A percentile compares a stretch with the other conserved stretches of the same genome.
Conservation (phyloP, 257 asterid species). For the Penstemon barbatus region DNA sequence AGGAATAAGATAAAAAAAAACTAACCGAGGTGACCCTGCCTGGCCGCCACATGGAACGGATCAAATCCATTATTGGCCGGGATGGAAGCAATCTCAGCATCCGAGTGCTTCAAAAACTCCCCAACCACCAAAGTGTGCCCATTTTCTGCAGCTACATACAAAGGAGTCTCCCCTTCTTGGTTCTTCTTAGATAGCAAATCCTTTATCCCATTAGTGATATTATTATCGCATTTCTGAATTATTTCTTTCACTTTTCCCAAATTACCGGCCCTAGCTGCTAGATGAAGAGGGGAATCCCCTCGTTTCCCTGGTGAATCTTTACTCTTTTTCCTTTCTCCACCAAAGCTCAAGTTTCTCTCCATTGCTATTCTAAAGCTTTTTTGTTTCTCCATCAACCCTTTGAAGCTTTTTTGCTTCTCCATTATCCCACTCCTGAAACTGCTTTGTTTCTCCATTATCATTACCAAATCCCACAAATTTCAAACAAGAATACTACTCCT, state of each 20-base stretch:
- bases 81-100: slow-evolving; percentile 71
- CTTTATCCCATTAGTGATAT: slow-evolving; percentile 35
- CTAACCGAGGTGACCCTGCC: slow-evolving; percentile 88
- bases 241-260: slow-evolving; percentile 71
- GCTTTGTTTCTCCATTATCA: slow-evolving; percentile 62
- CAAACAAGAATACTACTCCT: slow-evolving; percentile 2
- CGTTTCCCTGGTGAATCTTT: slow-evolving; percentile 92
- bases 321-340: slow-evolving; percentile 70
- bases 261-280: slow-evolving; percentile 84
- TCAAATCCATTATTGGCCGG: slow-evolving; percentile 83
- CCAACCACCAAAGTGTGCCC: slow-evolving; percentile 71
- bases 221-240: slow-evolving; percentile 54
- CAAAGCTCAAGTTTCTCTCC: slow-evolving; percentile 92
- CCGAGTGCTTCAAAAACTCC: slow-evolving; percentile 74
- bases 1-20: slow-evolving; percentile 3
- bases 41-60: slow-evolving; percentile 91
- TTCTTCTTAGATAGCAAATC: slow-evolving; percentile 77
- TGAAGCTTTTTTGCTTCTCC: slow-evolving; percentile 89
- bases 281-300: slow-evolving; percentile 90
- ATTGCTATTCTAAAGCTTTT: slow-evolving; percentile 86
- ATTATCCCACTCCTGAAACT: slow-evolving; percentile 52
- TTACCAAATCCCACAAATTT: slow-evolving; percentile 24
- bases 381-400: slow-evolving; percentile 94
- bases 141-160: slow-evolving; percentile 87
- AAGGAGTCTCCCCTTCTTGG: slow-evolving; percentile 91